Evolutionary conservation across 495 filamentous ascomycete species (phyloP), one percentile per base, ranked within the genome.

Genomic region (Xylaria acuta): DNA sequence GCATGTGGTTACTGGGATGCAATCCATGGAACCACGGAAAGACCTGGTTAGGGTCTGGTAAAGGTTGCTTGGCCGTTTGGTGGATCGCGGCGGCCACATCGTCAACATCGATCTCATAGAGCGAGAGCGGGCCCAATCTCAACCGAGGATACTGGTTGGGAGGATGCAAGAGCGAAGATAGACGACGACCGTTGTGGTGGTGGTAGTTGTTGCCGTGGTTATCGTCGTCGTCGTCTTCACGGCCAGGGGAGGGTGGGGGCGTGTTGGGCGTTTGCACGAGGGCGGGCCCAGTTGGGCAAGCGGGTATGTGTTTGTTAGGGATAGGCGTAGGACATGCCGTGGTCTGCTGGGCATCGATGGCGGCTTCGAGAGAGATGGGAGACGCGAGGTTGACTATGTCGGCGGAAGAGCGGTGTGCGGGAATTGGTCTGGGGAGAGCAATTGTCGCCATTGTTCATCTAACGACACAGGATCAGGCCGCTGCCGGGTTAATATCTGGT

Each of bases 1-100:
- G 96, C 67, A 97, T 86, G 54, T 93, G 90, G 76, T 98, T 99
- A 67, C 90, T 88, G 4, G 92, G 90, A 75, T 98, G 95, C n/a
- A 98, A 82, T 27, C 96, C 96, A 83, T 99, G 96, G 11, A 97
- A 86, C 96, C 96, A 99, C n/a, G 96, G 96, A 76, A 98, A 99
- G 74, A 97, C 91, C 72, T 89, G 86, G 12, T 89, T 85, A 1
- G 97, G 90, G 71, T 97, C 92, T 11, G 96, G 95, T 30, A 98
- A 81, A 14, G 92, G 90, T 74, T 97, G 93, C 4, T 89, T 86
- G 0, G 95, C 88, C 69, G 88, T 80, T 72, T 95, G 88, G 72
- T 95, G 89, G 11, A 97, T 74, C 3, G 95, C 93, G 14, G 90
- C 88, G 22, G 88, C 87, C 41, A 98, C 85, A 8, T 85, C 88